Conservation (phyloP, 2,329 filamentous ascomycete genomes). For the Aspergillus unguis region DNA sequence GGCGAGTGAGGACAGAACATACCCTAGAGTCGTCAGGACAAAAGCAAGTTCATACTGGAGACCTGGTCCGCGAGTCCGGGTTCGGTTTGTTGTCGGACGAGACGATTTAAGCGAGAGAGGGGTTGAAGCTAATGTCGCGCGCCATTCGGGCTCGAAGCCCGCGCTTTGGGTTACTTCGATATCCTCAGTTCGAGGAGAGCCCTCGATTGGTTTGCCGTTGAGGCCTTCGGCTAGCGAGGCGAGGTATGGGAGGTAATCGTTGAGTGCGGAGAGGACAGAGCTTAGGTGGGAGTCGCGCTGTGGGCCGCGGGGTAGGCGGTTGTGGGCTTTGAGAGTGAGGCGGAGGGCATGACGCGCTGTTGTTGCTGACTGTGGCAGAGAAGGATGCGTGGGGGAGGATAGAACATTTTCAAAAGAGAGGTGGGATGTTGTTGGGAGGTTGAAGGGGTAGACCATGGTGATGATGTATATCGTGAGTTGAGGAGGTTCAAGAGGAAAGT, state of each 20-base stretch:
- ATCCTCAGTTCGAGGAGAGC: conserved; percentile 50
- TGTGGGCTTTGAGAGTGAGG: conserved; percentile 82
- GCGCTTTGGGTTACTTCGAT: conserved; percentile 66
- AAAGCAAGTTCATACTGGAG: conserved; percentile 84
- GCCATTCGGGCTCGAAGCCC: conserved; percentile 72
- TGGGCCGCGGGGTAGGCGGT: conserved; percentile 66
- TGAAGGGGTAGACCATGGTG: conserved; percentile 83
- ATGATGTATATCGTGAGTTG: conserved; percentile 3
- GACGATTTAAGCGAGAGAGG: conserved; percentile 31
- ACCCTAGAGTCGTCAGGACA: conserved; percentile 70
- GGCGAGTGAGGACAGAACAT: conserved; percentile 69
- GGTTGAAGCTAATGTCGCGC: conserved; percentile 63
- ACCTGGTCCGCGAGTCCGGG: conserved; percentile 67
- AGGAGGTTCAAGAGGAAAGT: conserved; percentile 5
- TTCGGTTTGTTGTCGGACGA: conserved; percentile 51
- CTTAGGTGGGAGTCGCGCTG: conserved; percentile 69
- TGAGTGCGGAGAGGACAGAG: conserved; percentile 65
- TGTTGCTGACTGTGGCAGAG: conserved; percentile 76
- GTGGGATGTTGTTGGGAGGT: conserved; percentile 82
- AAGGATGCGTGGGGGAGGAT: conserved; percentile 79
- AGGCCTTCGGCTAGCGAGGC: conserved; percentile 72
- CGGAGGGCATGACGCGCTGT: conserved; percentile 80
- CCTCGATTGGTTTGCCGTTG: conserved; percentile 49
- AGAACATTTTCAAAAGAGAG: conserved; percentile 78
- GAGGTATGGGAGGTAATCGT: conserved; percentile 79